Evolutionary conservation across 192 early-diverging fungal genomes (phyloP).

Genomic region (Cladochytrium replicatum): DNA sequence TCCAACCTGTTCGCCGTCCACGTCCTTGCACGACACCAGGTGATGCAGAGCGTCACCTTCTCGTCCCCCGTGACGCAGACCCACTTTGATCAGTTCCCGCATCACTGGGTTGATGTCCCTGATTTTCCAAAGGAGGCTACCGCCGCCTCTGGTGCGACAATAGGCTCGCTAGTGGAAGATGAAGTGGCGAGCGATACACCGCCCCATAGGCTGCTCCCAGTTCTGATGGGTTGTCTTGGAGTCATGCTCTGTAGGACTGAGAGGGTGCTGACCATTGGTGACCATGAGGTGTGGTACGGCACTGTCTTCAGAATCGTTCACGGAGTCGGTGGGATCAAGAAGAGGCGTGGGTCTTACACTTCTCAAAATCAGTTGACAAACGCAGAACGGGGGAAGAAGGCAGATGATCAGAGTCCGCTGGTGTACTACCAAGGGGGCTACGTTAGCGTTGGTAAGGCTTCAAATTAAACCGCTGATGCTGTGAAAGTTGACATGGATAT

Average conservation of each 20-base stretch:
- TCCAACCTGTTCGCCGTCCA: constrained; percentile 48
- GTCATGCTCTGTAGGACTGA: constrained; percentile 44
- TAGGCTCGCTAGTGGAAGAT: too few species aligned
- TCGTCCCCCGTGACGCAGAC: constrained; percentile 41
- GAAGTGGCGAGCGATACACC: constrained; percentile 28
- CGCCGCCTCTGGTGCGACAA: too few species aligned
- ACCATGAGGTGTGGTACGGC: constrained; percentile 57
- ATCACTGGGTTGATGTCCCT: constrained; percentile 18
- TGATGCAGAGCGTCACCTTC: constrained; percentile 44
- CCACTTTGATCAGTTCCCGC: constrained; percentile 12
- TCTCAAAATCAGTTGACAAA: too few species aligned
- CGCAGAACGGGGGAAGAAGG: constrained; percentile 3
- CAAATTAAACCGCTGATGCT: neutral
- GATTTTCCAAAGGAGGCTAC: constrained; percentile 41
- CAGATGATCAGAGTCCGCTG: constrained; percentile 14
- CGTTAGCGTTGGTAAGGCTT: constrained; percentile 6
- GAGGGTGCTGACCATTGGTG: constrained; percentile 40
- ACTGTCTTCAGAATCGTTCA: constrained; percentile 43
- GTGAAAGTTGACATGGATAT: neutral
- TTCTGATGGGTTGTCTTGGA: constrained; percentile 45
- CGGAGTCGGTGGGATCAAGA: constrained; percentile 29
- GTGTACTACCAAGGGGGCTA: constrained; percentile 24
- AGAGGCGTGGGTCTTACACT: too few species aligned
- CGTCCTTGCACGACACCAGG: constrained; percentile 44
- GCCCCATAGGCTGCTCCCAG: constrained; percentile 35